Evolutionary conservation across 306 rosid genomes (phyloP), one percentile per base, ranked within the genome.

Genomic region (Dryas drummondii): DNA sequence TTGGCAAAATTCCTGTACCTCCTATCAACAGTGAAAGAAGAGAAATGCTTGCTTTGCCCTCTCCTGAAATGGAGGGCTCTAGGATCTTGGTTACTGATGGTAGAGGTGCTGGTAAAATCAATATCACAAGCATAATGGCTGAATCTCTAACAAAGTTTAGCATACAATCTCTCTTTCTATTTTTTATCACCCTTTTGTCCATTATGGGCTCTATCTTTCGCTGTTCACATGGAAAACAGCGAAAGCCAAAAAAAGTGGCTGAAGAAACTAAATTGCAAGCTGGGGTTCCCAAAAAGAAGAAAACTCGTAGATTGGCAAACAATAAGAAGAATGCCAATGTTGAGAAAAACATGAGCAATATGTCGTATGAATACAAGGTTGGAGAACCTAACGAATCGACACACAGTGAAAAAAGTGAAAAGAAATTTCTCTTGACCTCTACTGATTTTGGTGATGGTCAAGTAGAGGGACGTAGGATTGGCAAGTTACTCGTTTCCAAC

Each of bases 401-500:
- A 32, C 53, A 0, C 6, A n/a, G 45, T 7, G 74, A 80, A 76
- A 77, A 58, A 85, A 78, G 40, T 59, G 66, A 74, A 59, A 68
- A 5, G 4, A 68, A 58, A 27, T 11, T 67, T 9, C 50, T 80
- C 15, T 42, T 52, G 17, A 40, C 75, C 9, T 61, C 66, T 52
- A 17, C 71, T 27, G 70, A 68, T 45, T 41, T 60, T 44, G 78
- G 47, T 46, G 89, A 72, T 57, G 82, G 80, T 74, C 68, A 76
- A 70, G 12, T 42, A 56, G 80, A 77, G 76, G 93, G 91, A 26
- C 90, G 91, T 14, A 80, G 75, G 70, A 76, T 91, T 62, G 92
- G 96, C 61, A 91, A 88, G 60, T 65, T 88, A 66, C 66, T 88
- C 10, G 86, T 88, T 68, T 88, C 88, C 52, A 87, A 79, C 67